Evolutionary conservation across 495 filamentous ascomycete species (phyloP).

Genomic region (Parathielavia hyrcaniae): DNA sequence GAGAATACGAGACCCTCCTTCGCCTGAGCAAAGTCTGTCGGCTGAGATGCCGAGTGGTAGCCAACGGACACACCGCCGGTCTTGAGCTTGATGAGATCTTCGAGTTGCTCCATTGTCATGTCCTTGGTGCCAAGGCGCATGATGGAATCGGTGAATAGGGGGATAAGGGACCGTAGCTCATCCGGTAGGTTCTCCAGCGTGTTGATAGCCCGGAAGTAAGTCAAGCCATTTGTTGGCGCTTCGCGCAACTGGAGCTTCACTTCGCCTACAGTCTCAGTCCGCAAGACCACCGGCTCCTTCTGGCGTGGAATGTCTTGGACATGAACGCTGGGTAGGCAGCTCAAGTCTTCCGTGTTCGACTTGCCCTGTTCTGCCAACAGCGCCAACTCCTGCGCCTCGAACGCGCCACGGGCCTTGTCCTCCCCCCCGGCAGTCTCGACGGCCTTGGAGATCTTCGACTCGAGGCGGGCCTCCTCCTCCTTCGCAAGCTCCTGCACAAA

Average conservation of each 20-base stretch:
- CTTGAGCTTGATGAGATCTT: conserved; percentile 91
- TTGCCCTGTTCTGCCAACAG: conserved; percentile 75
- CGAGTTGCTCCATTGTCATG: conserved; percentile 86
- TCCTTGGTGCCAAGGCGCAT: conserved; percentile 86
- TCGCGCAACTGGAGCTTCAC: conserved; percentile 82
- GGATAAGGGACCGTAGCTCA: conserved; percentile 77
- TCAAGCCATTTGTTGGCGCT: conserved; percentile 88
- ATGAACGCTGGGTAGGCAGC: conserved; percentile 78
- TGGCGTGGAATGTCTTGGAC: conserved; percentile 80
- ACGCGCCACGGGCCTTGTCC: conserved; percentile 58
- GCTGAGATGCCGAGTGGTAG: conserved; percentile 70
- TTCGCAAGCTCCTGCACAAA: conserved; percentile 66
- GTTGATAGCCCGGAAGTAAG: conserved; percentile 90
- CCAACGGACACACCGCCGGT: conserved; percentile 84
- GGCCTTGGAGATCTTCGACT: conserved; percentile 61
- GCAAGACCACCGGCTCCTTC: conserved; percentile 62
- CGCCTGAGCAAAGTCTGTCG: conserved; percentile 59
- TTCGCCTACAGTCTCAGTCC: conserved; percentile 58
- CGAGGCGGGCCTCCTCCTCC: conserved; percentile 70
- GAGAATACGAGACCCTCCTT: conserved; percentile 76
- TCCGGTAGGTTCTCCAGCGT: conserved; percentile 71
- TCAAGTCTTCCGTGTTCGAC: conserved; percentile 73
- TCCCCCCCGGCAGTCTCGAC: conserved; percentile 62
- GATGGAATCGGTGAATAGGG: conserved; percentile 84
- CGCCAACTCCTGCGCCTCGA: conserved; percentile 71